A percentile compares a stretch with the other conserved stretches of the same genome.
Conservation (phyloP, 1,284 basidiomycete species). For the Sporisorium iseilematis-ciliati region DNA sequence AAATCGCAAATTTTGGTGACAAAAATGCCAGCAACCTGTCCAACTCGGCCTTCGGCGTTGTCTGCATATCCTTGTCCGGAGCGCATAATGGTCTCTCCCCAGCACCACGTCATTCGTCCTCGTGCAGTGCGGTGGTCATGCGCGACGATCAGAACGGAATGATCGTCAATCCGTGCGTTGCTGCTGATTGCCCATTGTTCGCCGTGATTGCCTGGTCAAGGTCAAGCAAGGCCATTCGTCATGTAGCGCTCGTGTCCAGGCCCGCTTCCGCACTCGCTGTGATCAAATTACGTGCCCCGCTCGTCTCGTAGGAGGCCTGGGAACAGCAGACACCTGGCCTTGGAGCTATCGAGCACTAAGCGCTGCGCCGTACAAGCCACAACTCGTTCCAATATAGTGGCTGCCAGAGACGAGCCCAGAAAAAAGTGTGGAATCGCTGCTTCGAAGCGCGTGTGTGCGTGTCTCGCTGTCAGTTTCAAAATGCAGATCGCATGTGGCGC, state of each 20-base stretch:
- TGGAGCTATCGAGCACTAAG: no score
- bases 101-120: slow-evolving; percentile 17
- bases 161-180: background rate
- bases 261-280: no score
- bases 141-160: slow-evolving; percentile 3
- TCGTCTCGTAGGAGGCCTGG: no score
- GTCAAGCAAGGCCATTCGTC: background rate
- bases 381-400: background rate
- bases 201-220: slow-evolving; percentile 1
- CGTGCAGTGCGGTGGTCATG: background rate
- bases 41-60: slow-evolving; percentile 45
- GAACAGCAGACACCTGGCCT: no score
- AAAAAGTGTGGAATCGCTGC: background rate
- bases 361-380: no score
- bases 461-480: slow-evolving; percentile 28
- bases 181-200: slow-evolving; percentile 1
- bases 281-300: no score
- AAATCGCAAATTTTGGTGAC: background rate
- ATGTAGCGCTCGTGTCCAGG: no score
- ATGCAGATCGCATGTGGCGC: slow-evolving; percentile 30
- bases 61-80: slow-evolving; percentile 36
- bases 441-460: slow-evolving; percentile 6
- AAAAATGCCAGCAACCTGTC: slow-evolving; percentile 17
- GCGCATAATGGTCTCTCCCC: slow-evolving; percentile 9
- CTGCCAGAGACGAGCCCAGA: slow-evolving; percentile 4